A percentile compares a stretch with the other conserved stretches of the same genome.
Conservation (phyloP, 1,284 basidiomycete genomes). For the Cryptococcus neoformans region DNA sequence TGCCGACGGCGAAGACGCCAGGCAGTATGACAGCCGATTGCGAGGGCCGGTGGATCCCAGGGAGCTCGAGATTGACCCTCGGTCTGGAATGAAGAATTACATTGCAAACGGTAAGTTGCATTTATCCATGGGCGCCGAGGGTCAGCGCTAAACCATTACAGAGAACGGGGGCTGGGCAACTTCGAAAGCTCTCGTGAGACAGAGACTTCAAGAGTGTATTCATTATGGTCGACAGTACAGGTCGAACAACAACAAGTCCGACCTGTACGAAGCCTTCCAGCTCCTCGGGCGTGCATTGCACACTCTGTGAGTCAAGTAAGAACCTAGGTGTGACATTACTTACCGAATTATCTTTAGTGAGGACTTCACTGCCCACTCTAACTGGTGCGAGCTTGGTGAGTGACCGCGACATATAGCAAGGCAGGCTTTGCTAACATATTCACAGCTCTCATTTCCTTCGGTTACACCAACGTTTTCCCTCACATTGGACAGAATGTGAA, state of each 20-base stretch:
- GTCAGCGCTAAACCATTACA: neutral
- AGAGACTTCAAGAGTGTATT: constrained; percentile 67
- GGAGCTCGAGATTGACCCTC: constrained; percentile 81
- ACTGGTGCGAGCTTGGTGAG: constrained; percentile 69
- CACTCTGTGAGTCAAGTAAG: constrained; percentile 26
- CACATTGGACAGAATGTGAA: constrained; percentile 82
- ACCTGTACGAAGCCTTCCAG: constrained; percentile 67
- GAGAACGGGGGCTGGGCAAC: constrained; percentile 66
- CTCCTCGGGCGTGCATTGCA: constrained; percentile 57
- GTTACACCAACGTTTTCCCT: constrained; percentile 74
- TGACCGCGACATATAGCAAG: neutral
- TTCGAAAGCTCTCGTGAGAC: constrained; percentile 74
- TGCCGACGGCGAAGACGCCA: constrained; percentile 77
- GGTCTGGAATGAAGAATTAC: constrained; percentile 94
- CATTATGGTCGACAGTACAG: constrained; percentile 58
- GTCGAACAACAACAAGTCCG: constrained; percentile 60
- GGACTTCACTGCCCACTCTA: constrained; percentile 76
- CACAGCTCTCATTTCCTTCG: constrained; percentile 65
- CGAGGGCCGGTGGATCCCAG: constrained; percentile 69
- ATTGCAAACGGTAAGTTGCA: constrained; percentile 70
- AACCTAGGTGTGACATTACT: neutral
- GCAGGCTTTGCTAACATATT: neutral
- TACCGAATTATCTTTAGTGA: constrained; percentile 47
- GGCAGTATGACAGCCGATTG: constrained; percentile 70
- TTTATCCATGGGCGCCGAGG: neutral